Conservation (phyloP, 2,329 filamentous ascomycete species). For the Cladosporium colombiae region DNA sequence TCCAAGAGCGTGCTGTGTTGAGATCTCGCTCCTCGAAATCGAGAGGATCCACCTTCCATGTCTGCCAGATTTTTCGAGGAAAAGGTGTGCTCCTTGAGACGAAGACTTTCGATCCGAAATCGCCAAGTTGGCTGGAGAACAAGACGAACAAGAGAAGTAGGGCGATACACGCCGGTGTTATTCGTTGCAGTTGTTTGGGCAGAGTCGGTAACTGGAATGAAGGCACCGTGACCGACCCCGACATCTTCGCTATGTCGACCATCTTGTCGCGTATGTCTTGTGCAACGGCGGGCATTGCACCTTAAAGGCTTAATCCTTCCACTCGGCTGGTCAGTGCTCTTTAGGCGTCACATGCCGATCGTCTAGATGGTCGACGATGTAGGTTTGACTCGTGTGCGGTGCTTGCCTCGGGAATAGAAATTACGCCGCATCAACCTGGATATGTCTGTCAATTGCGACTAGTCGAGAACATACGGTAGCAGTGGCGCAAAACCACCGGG, state of each 20-base stretch:
- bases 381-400: background rate
- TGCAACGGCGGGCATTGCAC: background rate
- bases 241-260: background rate
- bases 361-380: background rate
- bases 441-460: background rate
- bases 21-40: slow-evolving; percentile 66
- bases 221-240: background rate
- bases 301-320: background rate
- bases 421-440: background rate
- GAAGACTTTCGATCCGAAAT: slow-evolving; percentile 6
- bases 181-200: slow-evolving; percentile 11
- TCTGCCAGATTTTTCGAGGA: slow-evolving; percentile 74
- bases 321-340: background rate
- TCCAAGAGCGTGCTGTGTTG: slow-evolving; percentile 64
- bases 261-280: background rate
- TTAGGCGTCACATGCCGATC: background rate
- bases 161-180: slow-evolving; percentile 5
- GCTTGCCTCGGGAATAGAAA: background rate
- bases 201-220: background rate
- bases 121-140: slow-evolving; percentile 8
- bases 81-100: slow-evolving; percentile 43
- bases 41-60: slow-evolving; percentile 70
- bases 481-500: background rate
- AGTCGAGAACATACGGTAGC: background rate
- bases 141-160: background rate